A percentile compares a stretch with the other conserved stretches of the same genome.
These are phyloP conservation scores for Phytophthora pinifolia DNA, from an alignment of 352 stramenopile genomes.

Conservation along the genomic window DNA sequence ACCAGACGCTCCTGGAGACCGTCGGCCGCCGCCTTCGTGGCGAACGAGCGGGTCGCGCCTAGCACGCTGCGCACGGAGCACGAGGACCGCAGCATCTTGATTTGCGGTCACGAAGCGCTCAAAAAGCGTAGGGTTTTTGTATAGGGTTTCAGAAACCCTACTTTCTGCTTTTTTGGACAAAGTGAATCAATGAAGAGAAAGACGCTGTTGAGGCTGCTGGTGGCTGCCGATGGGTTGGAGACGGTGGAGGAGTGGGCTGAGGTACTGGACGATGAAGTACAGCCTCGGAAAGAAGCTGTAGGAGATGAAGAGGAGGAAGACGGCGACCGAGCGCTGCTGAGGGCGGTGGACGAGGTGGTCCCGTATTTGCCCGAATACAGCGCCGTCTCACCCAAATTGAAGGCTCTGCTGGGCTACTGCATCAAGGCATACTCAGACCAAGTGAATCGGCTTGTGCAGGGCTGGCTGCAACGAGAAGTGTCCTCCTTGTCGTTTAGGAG, in stretches of 20 bases:
- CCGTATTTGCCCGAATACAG: slow-evolving; percentile 54
- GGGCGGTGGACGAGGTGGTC: slow-evolving; percentile 36
- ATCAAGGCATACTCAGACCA: slow-evolving; percentile 21
- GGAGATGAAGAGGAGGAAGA: slow-evolving; percentile 4
- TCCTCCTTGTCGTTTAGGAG: slow-evolving; percentile 24
- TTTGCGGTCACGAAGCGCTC: slow-evolving; percentile 1
- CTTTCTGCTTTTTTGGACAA: no score
- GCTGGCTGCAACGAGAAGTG: slow-evolving; percentile 27
- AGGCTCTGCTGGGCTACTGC: slow-evolving; percentile 35
- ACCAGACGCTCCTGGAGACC: slow-evolving; percentile 76
- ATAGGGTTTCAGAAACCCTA: no score
- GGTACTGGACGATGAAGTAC: slow-evolving; percentile 2
- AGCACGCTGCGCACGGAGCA: slow-evolving; percentile 5
- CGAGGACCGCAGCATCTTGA: slow-evolving; percentile 12
- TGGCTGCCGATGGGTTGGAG: slow-evolving; percentile 26
- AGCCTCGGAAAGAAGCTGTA: not conserved
- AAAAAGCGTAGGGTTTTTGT: not conserved
- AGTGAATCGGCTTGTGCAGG: slow-evolving; percentile 28
- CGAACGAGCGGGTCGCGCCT: slow-evolving; percentile 28
- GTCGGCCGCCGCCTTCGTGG: slow-evolving; percentile 30
- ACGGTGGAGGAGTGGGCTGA: slow-evolving; percentile 25
- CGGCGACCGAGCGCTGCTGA: slow-evolving; percentile 11
- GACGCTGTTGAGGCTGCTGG: slow-evolving; percentile 30
- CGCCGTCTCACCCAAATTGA: slow-evolving; percentile 27
- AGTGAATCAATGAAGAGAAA: slow-evolving; percentile 1